Conservation (phyloP, 257 asterid genomes). For the Penstemon barbatus region DNA sequence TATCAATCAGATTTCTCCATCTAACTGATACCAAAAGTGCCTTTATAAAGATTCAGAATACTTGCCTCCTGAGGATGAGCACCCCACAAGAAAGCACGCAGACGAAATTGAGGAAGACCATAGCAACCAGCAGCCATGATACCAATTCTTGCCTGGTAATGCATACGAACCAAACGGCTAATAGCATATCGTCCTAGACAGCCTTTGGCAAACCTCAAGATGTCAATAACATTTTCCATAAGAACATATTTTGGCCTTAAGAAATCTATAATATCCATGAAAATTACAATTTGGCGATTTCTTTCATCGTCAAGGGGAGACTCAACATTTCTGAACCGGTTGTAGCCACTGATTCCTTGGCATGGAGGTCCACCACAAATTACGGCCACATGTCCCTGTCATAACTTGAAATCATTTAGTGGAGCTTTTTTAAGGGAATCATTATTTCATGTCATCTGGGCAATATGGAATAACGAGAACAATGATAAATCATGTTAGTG, state of each 20-base stretch:
- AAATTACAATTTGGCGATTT: constrained; percentile 44
- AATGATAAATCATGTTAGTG: background rate
- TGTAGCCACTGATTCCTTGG: constrained; percentile 62
- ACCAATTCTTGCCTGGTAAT: constrained; percentile 56
- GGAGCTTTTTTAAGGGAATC: constrained; percentile 3
- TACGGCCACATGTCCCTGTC: constrained; percentile 54
- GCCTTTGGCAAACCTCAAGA: constrained; percentile 51
- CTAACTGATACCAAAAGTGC: background rate
- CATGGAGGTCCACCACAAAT: constrained; percentile 65
- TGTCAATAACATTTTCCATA: constrained; percentile 58
- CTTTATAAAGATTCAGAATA: constrained; percentile 10
- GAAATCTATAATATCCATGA: constrained; percentile 51
- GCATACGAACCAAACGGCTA: constrained; percentile 49
- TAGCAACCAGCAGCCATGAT: constrained; percentile 61
- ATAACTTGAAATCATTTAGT: constrained; percentile 19
- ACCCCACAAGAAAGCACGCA: constrained; percentile 57
- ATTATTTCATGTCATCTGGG: background rate
- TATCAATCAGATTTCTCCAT: constrained; percentile 2
- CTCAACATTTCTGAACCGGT: constrained; percentile 48
- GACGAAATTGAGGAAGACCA: constrained; percentile 58
- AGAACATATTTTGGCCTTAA: constrained; percentile 53
- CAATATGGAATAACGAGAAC: background rate
- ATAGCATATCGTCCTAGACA: constrained; percentile 54
- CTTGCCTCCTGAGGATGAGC: constrained; percentile 49
- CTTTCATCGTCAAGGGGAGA: constrained; percentile 53